Evolutionary conservation across 106 monocot species (phyloP).

Genomic region (Platanthera guangdongensis): DNA sequence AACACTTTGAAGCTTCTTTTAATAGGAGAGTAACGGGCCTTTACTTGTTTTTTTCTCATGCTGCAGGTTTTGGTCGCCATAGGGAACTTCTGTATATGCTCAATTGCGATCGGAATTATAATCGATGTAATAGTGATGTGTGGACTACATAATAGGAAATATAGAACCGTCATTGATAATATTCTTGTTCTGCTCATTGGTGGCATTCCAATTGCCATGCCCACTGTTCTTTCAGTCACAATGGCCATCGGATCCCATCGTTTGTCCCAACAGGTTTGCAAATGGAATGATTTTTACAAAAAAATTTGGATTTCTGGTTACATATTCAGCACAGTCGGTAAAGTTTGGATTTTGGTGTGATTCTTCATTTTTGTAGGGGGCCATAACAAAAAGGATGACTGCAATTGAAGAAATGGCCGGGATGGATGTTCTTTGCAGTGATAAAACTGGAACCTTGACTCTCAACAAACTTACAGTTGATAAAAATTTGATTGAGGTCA

Average conservation of each 20-base stretch:
- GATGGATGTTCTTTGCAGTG: conserved; percentile 52
- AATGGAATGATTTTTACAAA: background rate
- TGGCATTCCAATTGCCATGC: conserved; percentile 52
- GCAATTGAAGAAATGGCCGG: conserved; percentile 63
- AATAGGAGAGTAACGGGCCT: background rate
- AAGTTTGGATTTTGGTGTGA: background rate
- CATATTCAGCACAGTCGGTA: background rate
- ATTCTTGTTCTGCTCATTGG: conserved; percentile 47
- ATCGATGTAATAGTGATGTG: conserved; percentile 41
- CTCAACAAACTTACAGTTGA: conserved; percentile 47
- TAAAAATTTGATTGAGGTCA: conserved; percentile 43
- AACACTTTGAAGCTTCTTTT: background rate
- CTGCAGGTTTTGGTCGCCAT: conserved; percentile 49
- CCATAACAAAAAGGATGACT: conserved; percentile 53
- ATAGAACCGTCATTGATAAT: conserved; percentile 38
- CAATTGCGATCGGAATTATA: conserved; percentile 42
- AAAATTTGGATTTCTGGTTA: background rate
- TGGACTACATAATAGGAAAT: conserved; percentile 20
- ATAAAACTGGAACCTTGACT: conserved; percentile 55
- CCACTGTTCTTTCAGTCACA: conserved; percentile 44
- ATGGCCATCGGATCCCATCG: conserved; percentile 57
- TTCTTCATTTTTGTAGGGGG: conserved; percentile 23
- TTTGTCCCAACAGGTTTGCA: conserved; percentile 33
- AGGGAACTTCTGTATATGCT: conserved; percentile 54
- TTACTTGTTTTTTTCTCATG: background rate